A percentile compares a stretch with the other conserved stretches of the same genome.
Conservation (phyloP, 371 early-diverging fungal species). For the Rhizopus microsporus region DNA sequence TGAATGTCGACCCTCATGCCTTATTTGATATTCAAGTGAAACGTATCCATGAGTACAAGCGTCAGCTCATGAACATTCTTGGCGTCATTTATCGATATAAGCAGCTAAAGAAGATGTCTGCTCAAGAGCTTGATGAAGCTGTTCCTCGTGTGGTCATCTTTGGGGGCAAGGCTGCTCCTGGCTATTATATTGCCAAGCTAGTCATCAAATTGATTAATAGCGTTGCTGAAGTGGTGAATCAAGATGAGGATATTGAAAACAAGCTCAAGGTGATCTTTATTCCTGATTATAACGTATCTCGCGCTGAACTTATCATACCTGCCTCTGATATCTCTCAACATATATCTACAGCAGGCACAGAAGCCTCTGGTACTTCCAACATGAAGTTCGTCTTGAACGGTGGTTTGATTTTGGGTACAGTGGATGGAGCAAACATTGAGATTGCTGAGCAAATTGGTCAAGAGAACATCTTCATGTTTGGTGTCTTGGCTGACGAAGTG, state of each 20-base stretch:
- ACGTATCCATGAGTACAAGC: constrained; percentile 96
- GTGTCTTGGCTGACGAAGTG: constrained; percentile 81
- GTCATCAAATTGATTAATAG: constrained; percentile 95
- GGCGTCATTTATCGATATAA: constrained; percentile 89
- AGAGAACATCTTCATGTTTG: constrained; percentile 95
- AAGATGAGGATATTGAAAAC: constrained; percentile 72
- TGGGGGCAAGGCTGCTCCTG: constrained; percentile 88
- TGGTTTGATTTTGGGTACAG: constrained; percentile 86
- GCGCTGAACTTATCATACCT: constrained; percentile 89
- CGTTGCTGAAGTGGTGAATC: constrained; percentile 83
- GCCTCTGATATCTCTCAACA: constrained; percentile 94
- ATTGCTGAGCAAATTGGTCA: constrained; percentile 91
- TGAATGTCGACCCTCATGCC: constrained; percentile 78
- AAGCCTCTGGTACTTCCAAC: constrained; percentile 95
- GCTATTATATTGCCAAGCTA: constrained; percentile 94
- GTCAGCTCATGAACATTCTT: constrained; percentile 95
- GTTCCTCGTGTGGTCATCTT: constrained; percentile 83
- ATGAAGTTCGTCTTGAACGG: constrained; percentile 98
- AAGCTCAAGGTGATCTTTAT: constrained; percentile 89
- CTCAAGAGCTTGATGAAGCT: constrained; percentile 59
- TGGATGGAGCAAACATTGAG: constrained; percentile 94
- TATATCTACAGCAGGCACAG: constrained; percentile 93
- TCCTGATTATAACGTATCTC: constrained; percentile 92
- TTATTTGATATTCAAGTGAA: constrained; percentile 94
- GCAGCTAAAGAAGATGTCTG: constrained; percentile 68